Conservation (phyloP, 768 basidiomycete species). For the Rhizopogon roseolus region DNA sequence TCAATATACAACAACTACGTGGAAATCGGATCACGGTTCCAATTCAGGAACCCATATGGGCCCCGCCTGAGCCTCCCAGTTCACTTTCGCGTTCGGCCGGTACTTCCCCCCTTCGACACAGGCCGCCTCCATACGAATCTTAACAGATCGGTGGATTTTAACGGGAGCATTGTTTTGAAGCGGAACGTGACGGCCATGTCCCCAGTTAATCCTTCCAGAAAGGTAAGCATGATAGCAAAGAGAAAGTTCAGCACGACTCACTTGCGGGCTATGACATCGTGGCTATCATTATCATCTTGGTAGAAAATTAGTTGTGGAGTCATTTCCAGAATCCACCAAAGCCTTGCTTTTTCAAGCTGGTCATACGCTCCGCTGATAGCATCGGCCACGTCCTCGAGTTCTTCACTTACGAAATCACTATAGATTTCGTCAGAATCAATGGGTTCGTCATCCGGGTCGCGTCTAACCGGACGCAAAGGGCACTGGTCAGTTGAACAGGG, state of each 20-base stretch:
- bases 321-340: conserved; percentile 68
- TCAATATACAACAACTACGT: too few species aligned
- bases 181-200: conserved; percentile 36
- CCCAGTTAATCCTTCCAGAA: conserved; percentile 30
- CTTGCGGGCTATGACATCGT: conserved; percentile 12
- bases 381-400: conserved; percentile 61
- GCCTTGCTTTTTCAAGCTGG: conserved; percentile 40
- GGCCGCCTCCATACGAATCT: conserved; percentile 47
- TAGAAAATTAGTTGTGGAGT: conserved; percentile 32
- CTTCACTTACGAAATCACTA: conserved; percentile 37
- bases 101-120: conserved; percentile 30
- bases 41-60: conserved; percentile 26
- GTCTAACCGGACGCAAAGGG: conserved; percentile 4
- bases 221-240: neutral
- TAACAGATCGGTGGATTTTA: conserved; percentile 44
- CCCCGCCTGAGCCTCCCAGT: conserved; percentile 17
- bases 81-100: conserved; percentile 34
- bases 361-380: conserved; percentile 50
- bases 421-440: conserved; percentile 9
- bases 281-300: conserved; percentile 19
- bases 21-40: neutral
- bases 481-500: conserved; percentile 10
- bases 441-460: neutral
- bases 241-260: conserved; percentile 4
- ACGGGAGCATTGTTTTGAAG: conserved; percentile 30